Percentiles rank a stretch among this genome's conserved stretches.
Conservation (phyloP, 495 filamentous ascomycete genomes). For the Annulohypoxylon maeteangense region DNA sequence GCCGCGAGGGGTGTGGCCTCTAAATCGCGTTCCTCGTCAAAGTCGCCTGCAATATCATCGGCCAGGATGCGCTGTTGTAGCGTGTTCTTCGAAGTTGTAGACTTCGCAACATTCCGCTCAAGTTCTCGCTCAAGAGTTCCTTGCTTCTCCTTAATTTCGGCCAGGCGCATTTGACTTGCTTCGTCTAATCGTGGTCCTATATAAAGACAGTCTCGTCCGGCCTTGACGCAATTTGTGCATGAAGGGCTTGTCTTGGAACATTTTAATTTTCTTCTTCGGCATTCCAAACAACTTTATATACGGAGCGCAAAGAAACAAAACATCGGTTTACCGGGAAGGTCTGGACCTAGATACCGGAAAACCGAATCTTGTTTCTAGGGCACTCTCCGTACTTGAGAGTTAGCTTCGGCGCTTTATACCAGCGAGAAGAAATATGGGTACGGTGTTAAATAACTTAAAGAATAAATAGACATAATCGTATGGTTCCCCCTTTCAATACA, state of each 20-base stretch:
- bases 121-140: slow-evolving; percentile 70
- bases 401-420: slow-evolving; percentile 20
- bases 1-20: slow-evolving; percentile 66
- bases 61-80: slow-evolving; percentile 53
- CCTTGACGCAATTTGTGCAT: slow-evolving; percentile 75
- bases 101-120: slow-evolving; percentile 63
- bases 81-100: slow-evolving; percentile 40
- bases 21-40: slow-evolving; percentile 61
- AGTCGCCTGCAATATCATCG: slow-evolving; percentile 58
- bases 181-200: slow-evolving; percentile 70
- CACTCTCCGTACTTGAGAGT: slow-evolving; percentile 30
- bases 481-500: slow-evolving; percentile 2
- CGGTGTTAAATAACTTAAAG: neutral
- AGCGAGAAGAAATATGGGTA: slow-evolving; percentile 7
- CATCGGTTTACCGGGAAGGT: slow-evolving; percentile 59
- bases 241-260: slow-evolving; percentile 77
- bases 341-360: slow-evolving; percentile 3
- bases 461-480: neutral
- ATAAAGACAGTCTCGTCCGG: slow-evolving; percentile 71
- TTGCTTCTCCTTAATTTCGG: slow-evolving; percentile 76
- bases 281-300: slow-evolving; percentile 59
- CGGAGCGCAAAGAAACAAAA: slow-evolving; percentile 66
- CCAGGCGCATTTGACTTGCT: slow-evolving; percentile 67
- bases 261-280: slow-evolving; percentile 80
- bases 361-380: slow-evolving; percentile 31